phyloP scores from a whole-genome alignment of 208 protist genomes.

The Trypanosoma vivax region DNA sequence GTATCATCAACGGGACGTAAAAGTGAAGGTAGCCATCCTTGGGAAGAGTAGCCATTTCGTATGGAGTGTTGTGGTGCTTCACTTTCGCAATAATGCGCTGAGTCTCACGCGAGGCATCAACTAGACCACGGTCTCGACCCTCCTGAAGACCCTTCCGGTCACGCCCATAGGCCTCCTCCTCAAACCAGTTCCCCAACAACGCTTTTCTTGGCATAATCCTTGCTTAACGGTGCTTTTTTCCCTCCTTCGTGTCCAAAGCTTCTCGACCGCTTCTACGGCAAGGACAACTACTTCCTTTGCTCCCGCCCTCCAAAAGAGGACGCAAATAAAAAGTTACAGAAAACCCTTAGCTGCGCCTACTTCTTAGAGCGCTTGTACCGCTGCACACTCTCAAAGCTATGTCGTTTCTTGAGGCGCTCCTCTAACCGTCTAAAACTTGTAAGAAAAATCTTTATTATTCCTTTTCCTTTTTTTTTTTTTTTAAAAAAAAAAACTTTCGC shows the following conservation, averaged over 20 bases:
- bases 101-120: slow-evolving; percentile 54
- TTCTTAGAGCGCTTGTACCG: no score
- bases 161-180: slow-evolving; percentile 73
- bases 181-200: slow-evolving; percentile 80
- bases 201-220: slow-evolving; percentile 61
- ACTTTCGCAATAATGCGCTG: slow-evolving; percentile 65
- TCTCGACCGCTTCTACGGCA: no score
- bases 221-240: neutral
- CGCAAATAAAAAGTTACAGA: no score
- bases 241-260: neutral
- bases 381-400: no score
- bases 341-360: no score
- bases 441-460: no score
- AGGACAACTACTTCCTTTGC: no score
- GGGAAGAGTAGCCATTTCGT: slow-evolving; percentile 31
- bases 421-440: no score
- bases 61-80: slow-evolving; percentile 72
- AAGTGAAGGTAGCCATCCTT: slow-evolving; percentile 73
- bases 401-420: no score
- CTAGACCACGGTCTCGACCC: slow-evolving; percentile 41
- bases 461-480: no score
- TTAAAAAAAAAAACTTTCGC: no score
- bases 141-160: slow-evolving; percentile 74
- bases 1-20: slow-evolving; percentile 74
- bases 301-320: no score